These are phyloP conservation scores for Diversispora epigaea DNA, from an alignment of 192 early-diverging fungal species.

Conservation along the genomic window DNA sequence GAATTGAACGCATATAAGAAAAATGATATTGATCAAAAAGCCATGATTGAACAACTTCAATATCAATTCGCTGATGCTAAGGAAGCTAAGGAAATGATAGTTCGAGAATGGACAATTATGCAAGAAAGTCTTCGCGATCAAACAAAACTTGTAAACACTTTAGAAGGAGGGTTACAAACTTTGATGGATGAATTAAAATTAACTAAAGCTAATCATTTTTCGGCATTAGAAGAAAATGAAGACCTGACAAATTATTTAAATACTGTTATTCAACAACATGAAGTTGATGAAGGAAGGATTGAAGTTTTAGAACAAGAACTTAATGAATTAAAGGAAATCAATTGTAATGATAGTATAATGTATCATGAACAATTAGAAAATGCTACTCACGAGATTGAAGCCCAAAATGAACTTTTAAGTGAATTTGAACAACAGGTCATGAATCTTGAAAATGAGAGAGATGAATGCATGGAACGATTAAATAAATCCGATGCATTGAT, in stretches of 20 bases:
- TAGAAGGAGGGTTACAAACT: constrained; percentile 5
- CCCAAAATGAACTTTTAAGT: neutral
- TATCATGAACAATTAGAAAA: neutral
- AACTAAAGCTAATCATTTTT: neutral
- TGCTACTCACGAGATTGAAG: neutral
- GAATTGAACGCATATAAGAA: neutral
- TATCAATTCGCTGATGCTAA: neutral
- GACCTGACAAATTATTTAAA: neutral
- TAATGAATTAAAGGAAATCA: neutral
- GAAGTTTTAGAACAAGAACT: constrained; percentile 6
- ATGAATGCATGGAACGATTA: neutral
- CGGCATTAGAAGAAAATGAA: neutral
- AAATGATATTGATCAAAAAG: neutral
- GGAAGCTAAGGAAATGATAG: neutral
- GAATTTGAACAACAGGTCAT: constrained; percentile 8
- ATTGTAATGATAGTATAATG: neutral
- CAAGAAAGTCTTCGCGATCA: neutral
- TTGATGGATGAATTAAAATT: constrained; percentile 17
- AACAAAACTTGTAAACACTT: neutral
- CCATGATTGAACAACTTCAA: neutral
- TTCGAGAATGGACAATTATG: constrained; percentile 5
- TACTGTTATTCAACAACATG: neutral
- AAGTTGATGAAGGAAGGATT: neutral
- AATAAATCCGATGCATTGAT: neutral
- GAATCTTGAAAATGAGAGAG: neutral